A percentile compares a stretch with the other conserved stretches of the same genome.
These are phyloP conservation scores for Pleurotus djamor DNA, from an alignment of 768 basidiomycete genomes.

Conservation along the genomic window DNA sequence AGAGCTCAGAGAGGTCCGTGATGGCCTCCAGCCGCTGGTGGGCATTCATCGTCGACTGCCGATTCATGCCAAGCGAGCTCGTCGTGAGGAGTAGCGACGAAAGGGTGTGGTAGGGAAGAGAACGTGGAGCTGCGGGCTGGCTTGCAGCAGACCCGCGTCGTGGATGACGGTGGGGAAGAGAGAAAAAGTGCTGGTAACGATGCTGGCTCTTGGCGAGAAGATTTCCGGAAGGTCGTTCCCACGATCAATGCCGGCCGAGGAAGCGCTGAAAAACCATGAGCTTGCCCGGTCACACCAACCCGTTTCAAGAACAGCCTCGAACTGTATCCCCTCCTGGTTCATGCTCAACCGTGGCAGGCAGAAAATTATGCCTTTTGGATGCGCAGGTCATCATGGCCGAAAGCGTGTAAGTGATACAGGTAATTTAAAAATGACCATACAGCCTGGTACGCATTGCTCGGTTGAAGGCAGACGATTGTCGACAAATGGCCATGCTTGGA, in stretches of 20 bases:
- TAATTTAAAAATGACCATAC: too few species aligned
- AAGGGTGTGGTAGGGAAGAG: background rate
- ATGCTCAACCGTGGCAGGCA: too few species aligned
- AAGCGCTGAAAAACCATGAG: too few species aligned
- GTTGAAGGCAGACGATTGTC: too few species aligned
- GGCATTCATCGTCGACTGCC: constrained; percentile 30
- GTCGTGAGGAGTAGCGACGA: constrained; percentile 2
- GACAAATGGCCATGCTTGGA: too few species aligned
- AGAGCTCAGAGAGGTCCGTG: constrained; percentile 66
- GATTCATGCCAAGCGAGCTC: constrained; percentile 10
- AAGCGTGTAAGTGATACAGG: too few species aligned
- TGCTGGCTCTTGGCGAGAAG: constrained; percentile 12
- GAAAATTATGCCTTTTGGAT: too few species aligned
- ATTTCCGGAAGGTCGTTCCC: constrained; percentile 10
- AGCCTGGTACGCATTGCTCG: too few species aligned
- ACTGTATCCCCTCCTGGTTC: too few species aligned
- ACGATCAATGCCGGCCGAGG: background rate
- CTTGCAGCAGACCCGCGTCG: constrained; percentile 3
- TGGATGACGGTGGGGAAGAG: constrained; percentile 9
- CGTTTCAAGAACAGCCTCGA: too few species aligned
- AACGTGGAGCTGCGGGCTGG: constrained; percentile 4
- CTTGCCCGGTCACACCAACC: too few species aligned
- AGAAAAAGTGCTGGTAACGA: background rate
- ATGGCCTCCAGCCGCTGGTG: constrained; percentile 75
- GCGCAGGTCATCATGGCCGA: too few species aligned